These are phyloP conservation scores for Elymus sibiricus DNA, from an alignment of 176 grass and related monocot genomes.

Conservation along the genomic window DNA sequence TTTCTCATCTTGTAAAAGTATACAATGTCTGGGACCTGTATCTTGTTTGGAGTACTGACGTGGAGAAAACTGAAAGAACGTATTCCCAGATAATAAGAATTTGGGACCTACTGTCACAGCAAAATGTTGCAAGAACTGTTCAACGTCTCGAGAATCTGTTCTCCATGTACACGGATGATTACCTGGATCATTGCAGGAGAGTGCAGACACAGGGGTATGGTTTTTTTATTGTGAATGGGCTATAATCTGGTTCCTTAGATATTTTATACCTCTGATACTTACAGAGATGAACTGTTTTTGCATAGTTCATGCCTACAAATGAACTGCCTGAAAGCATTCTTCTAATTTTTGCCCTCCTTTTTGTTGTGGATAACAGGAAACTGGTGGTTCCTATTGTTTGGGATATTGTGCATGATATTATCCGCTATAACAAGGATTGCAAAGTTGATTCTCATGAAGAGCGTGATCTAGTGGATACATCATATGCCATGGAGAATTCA, in stretches of 20 bases:
- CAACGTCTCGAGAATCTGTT: slow-evolving; percentile 64
- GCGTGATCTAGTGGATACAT: neutral
- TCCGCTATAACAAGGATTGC: slow-evolving; percentile 39
- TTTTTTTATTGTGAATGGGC: neutral
- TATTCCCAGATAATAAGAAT: slow-evolving; percentile 71
- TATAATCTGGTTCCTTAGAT: neutral
- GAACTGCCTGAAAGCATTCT: neutral
- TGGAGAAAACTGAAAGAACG: slow-evolving; percentile 36
- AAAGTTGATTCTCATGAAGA: slow-evolving; percentile 12
- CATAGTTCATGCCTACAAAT: too few relatives aligned
- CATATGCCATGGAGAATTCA: slow-evolving; percentile 49
- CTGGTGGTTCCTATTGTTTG: slow-evolving; percentile 65
- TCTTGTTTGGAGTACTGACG: slow-evolving; percentile 77
- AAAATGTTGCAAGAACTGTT: slow-evolving; percentile 41
- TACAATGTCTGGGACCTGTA: slow-evolving; percentile 42
- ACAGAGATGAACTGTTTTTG: neutral
- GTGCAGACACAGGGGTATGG: slow-evolving; percentile 50
- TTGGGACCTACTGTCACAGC: slow-evolving; percentile 59
- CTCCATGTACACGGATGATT: slow-evolving; percentile 69
- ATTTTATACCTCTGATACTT: neutral
- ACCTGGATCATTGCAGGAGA: slow-evolving; percentile 50
- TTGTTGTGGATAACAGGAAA: slow-evolving; percentile 42
- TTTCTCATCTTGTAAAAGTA: slow-evolving; percentile 52
- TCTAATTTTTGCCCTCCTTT: neutral
- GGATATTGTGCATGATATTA: slow-evolving; percentile 43